A percentile compares a stretch with the other conserved stretches of the same genome.
phyloP scores from a whole-genome alignment of 2,329 filamentous ascomycete genomes.

The Paraphaeosphaeria sporulosa region DNA sequence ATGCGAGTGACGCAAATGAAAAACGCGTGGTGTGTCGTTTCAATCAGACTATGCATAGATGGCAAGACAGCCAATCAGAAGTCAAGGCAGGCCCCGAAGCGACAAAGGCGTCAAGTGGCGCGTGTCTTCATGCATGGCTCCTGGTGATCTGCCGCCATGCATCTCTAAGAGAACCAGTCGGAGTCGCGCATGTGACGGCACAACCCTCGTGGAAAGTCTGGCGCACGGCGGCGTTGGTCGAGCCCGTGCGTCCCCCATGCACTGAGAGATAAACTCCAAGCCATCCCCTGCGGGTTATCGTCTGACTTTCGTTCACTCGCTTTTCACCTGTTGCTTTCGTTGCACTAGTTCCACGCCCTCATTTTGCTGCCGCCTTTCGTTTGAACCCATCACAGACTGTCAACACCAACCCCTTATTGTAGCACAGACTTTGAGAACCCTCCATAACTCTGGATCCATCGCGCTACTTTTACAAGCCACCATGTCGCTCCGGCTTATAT shows the following conservation, averaged over 20 bases:
- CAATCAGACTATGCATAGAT: neutral
- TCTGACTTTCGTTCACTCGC: neutral
- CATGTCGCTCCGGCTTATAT: slow-evolving; percentile 36
- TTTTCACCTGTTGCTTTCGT: neutral
- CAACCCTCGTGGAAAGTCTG: neutral
- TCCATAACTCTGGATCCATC: slow-evolving; percentile 1
- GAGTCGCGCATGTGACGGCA: neutral
- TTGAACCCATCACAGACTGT: neutral
- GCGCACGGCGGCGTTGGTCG: neutral
- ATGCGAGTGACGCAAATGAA: neutral
- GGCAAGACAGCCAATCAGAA: neutral
- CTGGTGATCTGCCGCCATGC: slow-evolving; percentile 8
- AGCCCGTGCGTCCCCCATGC: neutral
- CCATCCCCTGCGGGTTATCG: neutral
- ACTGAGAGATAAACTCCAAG: slow-evolving; percentile 6
- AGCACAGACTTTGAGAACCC: neutral
- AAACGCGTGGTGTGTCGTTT: slow-evolving; percentile 7
- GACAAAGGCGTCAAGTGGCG: neutral
- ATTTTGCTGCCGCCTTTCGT: neutral
- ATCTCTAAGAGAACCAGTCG: slow-evolving; percentile 1
- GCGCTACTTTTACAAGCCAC: neutral
- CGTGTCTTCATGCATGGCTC: slow-evolving; percentile 1
- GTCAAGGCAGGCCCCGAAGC: neutral
- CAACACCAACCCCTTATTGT: neutral
- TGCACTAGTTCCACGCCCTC: neutral